Evolutionary conservation across 805 yeast species (phyloP).

Genomic region (Lipomyces japonicus): DNA sequence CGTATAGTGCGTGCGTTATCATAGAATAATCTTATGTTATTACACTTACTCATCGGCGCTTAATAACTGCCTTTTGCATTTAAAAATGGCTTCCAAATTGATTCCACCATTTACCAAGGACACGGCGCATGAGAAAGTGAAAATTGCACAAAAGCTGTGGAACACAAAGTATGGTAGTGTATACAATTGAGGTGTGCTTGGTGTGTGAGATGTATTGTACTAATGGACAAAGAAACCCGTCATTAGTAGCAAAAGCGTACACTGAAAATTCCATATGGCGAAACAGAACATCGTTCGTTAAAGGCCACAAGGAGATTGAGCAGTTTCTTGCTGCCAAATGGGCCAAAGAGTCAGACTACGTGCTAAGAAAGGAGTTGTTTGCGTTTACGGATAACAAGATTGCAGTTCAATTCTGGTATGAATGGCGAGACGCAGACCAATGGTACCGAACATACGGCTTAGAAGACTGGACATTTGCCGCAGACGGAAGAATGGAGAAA

Average conservation of each 20-base stretch:
- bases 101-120: conserved; percentile 22
- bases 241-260: conserved; percentile 17
- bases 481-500: conserved; percentile 24
- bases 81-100: too few species aligned
- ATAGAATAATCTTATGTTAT: too few species aligned
- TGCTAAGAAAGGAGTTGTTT: conserved; percentile 25
- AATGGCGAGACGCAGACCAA: conserved; percentile 13
- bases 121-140: conserved; percentile 19
- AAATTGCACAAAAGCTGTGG: conserved; percentile 26
- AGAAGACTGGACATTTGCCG: conserved; percentile 26
- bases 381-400: conserved; percentile 19
- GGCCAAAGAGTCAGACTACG: conserved; percentile 18
- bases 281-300: conserved; percentile 18
- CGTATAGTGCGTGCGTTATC: too few species aligned
- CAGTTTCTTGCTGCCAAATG: conserved; percentile 19
- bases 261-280: conserved; percentile 24
- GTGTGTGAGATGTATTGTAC: neutral
- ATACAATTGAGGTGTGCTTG: neutral
- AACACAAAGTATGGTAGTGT: conserved; percentile 10
- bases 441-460: conserved; percentile 27
- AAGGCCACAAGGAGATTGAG: conserved; percentile 20
- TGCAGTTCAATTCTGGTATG: conserved; percentile 29
- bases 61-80: too few species aligned
- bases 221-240: conserved; percentile 7
- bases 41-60: too few species aligned